Percentiles rank a stretch among this genome's conserved stretches.
phyloP scores from a whole-genome alignment of 129 eudicot species.

The Artemisia annua region DNA sequence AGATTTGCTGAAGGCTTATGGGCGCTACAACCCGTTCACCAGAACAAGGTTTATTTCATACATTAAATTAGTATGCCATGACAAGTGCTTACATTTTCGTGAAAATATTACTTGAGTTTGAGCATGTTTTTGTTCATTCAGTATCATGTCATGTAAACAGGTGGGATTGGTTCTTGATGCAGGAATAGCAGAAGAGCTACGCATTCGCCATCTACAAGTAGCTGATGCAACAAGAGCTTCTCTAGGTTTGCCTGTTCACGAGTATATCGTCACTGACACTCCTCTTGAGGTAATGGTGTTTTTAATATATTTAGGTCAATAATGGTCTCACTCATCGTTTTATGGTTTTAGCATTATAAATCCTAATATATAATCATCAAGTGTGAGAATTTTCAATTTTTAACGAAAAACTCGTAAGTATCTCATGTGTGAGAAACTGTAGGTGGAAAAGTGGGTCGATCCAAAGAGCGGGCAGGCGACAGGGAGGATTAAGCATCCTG shows the following conservation, averaged over 20 bases:
- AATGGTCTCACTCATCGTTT: too few relatives aligned
- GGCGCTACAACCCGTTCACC: constrained; percentile 87
- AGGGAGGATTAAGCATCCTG: constrained; percentile 85
- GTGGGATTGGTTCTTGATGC: constrained; percentile 97
- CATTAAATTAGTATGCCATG: too few relatives aligned
- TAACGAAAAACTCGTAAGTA: background rate
- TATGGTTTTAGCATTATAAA: too few relatives aligned
- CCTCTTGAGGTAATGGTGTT: constrained; percentile 55
- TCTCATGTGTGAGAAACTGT: constrained; percentile 15
- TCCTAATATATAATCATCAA: background rate
- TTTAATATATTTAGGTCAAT: background rate
- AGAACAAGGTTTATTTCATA: constrained; percentile 56
- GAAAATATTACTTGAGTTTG: background rate
- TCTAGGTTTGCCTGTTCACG: constrained; percentile 91
- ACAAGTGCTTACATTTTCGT: constrained; percentile 8
- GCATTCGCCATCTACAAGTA: constrained; percentile 82
- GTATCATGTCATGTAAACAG: constrained; percentile 41
- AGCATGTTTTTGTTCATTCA: constrained; percentile 10
- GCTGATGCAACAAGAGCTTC: constrained; percentile 96
- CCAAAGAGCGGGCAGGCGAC: constrained; percentile 79
- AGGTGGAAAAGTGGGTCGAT: constrained; percentile 92
- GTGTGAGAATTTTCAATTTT: background rate
- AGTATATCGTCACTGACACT: constrained; percentile 73
- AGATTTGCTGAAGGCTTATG: constrained; percentile 92
- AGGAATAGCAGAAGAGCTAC: constrained; percentile 85